Evolutionary conservation across 169 alveolate species (phyloP), one percentile per base, ranked within the genome.

Genomic region (Plasmodium fragile): DNA sequence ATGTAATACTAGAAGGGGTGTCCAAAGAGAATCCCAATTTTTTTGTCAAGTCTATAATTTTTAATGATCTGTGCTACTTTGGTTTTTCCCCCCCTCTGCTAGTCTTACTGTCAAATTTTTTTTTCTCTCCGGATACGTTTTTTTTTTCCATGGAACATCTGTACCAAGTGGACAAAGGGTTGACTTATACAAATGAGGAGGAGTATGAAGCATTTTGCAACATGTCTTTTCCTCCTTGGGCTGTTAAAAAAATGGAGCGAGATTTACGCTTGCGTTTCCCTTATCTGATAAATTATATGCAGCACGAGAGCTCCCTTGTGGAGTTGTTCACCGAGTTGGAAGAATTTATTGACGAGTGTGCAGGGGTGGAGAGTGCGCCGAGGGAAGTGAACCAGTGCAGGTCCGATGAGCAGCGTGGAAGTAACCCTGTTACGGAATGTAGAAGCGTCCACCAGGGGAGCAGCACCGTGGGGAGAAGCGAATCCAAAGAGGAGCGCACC

Each of bases 81-180:
- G 94, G 94, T 13, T 91, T 91, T 81, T 49, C 94, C 25, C 16
- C 92, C 4, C 52, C 43, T 10, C 72, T 91, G 75, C 28, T 91
- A 65, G 25, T 69, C 16, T 32, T 91, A 91, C 77, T 91, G 52
- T 70, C 18, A 30, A 81, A 91, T 41, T 91, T 79, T 59, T 71
- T 52, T 30, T 43, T 22, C 70, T 43, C 59, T 3, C 94, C 91
- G 5, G 94, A 91, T 28, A 70, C 65, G 0, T 91, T 79, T 80
- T 91, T 91, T 81, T 18, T 52, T 16, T 30, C 13, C 0, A 32
- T 85, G 53, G 91, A 59, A 36, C 30, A 79, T 39, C 22, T 41
- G 13, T 55, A 65, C 10, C 72, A 89, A 49, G 52, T 79, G 16
- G 94, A 89, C 45, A 22, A 55, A 41, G 90, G 43, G 36, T 32